Conservation (phyloP, 2,329 filamentous ascomycete genomes). For the Ophidiomyces ophidiicola region DNA sequence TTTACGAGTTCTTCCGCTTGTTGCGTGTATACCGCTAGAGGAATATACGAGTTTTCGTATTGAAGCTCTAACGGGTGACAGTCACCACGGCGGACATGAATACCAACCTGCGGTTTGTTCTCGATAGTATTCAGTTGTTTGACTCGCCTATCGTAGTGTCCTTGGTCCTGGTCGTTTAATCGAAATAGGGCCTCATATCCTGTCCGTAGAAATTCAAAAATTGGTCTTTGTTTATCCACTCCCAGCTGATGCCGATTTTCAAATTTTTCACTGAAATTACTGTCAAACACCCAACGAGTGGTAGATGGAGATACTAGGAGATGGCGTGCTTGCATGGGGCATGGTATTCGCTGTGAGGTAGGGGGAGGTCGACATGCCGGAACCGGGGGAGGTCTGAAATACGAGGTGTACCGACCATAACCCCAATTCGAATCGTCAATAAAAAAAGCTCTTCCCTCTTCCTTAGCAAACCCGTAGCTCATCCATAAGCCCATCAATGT, state of each 20-base stretch:
- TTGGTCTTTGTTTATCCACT: constrained; percentile 43
- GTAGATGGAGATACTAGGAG: constrained; percentile 62
- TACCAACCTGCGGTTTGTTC: constrained; percentile 49
- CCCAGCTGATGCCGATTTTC: constrained; percentile 40
- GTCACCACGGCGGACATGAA: constrained; percentile 74
- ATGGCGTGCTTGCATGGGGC: constrained; percentile 62
- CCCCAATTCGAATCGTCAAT: constrained; percentile 74
- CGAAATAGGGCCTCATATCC: constrained; percentile 65
- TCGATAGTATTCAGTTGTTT: constrained; percentile 41
- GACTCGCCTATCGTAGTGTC: constrained; percentile 51
- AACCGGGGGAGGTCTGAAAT: constrained; percentile 55
- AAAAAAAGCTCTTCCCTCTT: constrained; percentile 66
- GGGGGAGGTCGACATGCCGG: constrained; percentile 59
- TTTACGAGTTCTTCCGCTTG: constrained; percentile 44
- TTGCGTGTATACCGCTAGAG: constrained; percentile 54
- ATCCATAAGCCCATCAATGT: constrained; percentile 71
- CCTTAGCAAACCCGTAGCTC: constrained; percentile 64
- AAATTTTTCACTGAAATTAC: constrained; percentile 43
- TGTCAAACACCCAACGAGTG: constrained; percentile 50
- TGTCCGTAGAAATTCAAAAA: constrained; percentile 55
- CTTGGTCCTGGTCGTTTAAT: constrained; percentile 52
- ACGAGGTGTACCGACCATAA: constrained; percentile 61
- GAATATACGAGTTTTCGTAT: constrained; percentile 66
- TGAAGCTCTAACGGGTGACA: constrained; percentile 64
- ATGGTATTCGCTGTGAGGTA: constrained; percentile 64